phyloP scores from a whole-genome alignment of 352 stramenopile genomes.

The Pythium insidiosum region DNA sequence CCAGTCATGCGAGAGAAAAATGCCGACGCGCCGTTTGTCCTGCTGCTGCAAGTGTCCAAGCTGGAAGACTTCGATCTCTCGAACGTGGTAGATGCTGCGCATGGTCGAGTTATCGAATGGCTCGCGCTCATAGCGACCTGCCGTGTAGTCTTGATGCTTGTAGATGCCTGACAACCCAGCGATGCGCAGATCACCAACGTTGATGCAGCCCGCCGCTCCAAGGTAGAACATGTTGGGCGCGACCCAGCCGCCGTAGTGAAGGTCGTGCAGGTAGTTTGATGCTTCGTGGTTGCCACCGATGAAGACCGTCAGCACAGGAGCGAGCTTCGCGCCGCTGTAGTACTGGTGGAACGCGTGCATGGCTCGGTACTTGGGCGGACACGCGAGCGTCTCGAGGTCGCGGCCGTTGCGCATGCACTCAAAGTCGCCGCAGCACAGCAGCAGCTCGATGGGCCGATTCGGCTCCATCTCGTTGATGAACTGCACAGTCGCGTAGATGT shows the following conservation, averaged over 20 bases:
- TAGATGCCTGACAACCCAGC: conserved; percentile 97
- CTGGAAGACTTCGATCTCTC: conserved; percentile 91
- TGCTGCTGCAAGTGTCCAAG: conserved; percentile 93
- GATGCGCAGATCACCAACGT: conserved; percentile 90
- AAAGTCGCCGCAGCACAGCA: conserved; percentile 99
- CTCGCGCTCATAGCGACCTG: conserved; percentile 84
- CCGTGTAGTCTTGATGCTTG: conserved; percentile 89
- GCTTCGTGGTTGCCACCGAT: conserved; percentile 99
- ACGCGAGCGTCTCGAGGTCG: conserved; percentile 93
- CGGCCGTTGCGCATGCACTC: conserved; percentile 93
- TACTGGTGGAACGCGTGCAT: conserved; percentile 94
- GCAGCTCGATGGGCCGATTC: conserved; percentile 84
- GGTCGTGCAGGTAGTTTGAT: conserved; percentile 94
- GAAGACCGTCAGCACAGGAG: conserved; percentile 95
- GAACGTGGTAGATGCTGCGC: conserved; percentile 75
- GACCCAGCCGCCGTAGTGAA: conserved; percentile 97
- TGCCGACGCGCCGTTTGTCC: conserved; percentile 56
- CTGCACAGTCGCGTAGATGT: conserved; percentile 94
- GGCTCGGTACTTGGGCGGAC: conserved; percentile 93
- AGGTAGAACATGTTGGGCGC: conserved; percentile 99
- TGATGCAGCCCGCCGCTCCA: conserved; percentile 90
- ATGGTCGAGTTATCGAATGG: conserved; percentile 75
- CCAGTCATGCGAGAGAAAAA: conserved; percentile 98
- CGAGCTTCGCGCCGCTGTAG: conserved; percentile 89
- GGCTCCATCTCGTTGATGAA: conserved; percentile 86